Evolutionary conservation across 371 early-diverging fungal genomes (phyloP).

Genomic region (Mortierella sp.): DNA sequence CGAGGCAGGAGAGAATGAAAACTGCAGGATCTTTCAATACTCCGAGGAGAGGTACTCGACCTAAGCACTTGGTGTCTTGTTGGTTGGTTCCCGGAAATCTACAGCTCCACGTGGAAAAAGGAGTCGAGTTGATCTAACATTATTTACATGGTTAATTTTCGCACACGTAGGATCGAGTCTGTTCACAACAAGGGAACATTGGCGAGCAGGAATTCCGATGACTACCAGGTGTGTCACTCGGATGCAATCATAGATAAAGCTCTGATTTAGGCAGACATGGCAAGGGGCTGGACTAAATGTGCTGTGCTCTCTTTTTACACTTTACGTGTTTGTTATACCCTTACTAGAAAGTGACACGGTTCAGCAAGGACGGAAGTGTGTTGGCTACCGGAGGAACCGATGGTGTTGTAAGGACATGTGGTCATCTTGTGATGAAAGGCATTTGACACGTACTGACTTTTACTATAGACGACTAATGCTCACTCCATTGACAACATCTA

Average conservation of each 20-base stretch:
- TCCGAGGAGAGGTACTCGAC: slow-evolving; percentile 57
- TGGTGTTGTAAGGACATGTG: slow-evolving; percentile 59
- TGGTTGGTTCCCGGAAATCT: slow-evolving; percentile 3
- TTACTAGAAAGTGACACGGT: slow-evolving; percentile 64
- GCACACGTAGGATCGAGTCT: slow-evolving; percentile 44
- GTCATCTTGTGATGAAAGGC: neutral
- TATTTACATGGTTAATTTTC: neutral
- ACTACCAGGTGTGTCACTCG: slow-evolving; percentile 64
- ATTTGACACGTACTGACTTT: neutral
- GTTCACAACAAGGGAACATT: slow-evolving; percentile 60
- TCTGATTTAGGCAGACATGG: neutral
- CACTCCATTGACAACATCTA: neutral
- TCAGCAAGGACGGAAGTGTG: slow-evolving; percentile 69
- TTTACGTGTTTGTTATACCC: neutral
- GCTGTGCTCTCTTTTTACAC: neutral
- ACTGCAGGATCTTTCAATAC: slow-evolving; percentile 72
- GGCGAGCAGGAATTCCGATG: slow-evolving; percentile 61
- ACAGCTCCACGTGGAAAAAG: neutral
- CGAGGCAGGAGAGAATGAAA: slow-evolving; percentile 69
- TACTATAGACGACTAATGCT: neutral
- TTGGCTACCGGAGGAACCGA: slow-evolving; percentile 78
- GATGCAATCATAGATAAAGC: neutral
- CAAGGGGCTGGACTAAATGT: neutral
- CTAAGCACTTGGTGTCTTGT: neutral
- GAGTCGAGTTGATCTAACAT: neutral